A percentile compares a stretch with the other conserved stretches of the same genome.
Conservation (phyloP, 352 stramenopile genomes). For the Plasmopara viticola region DNA sequence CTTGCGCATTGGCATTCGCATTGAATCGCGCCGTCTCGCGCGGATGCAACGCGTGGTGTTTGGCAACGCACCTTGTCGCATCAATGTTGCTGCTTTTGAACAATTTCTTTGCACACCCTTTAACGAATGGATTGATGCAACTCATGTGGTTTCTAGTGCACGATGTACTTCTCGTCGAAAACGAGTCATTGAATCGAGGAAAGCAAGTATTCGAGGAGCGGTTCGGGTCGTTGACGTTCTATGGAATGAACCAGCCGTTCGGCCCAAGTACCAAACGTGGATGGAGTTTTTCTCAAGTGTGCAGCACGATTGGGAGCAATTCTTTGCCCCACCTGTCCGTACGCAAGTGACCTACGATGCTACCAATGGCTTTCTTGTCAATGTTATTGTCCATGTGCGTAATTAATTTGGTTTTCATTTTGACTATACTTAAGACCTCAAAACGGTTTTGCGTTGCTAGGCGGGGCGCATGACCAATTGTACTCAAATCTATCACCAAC, state of each 20-base stretch:
- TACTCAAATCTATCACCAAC: slow-evolving; percentile 25
- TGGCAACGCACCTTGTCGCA: slow-evolving; percentile 25
- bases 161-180: slow-evolving; percentile 12
- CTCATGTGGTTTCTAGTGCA: background rate
- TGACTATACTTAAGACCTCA: background rate
- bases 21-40: slow-evolving; percentile 32
- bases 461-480: slow-evolving; percentile 29
- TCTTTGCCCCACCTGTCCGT: slow-evolving; percentile 35
- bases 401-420: background rate
- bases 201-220: slow-evolving; percentile 27
- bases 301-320: slow-evolving; percentile 27
- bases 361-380: slow-evolving; percentile 42
- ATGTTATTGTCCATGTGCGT: slow-evolving; percentile 52
- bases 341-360: slow-evolving; percentile 62
- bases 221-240: slow-evolving; percentile 85
- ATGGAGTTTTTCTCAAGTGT: slow-evolving; percentile 16
- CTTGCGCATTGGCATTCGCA: slow-evolving; percentile 27
- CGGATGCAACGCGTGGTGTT: slow-evolving; percentile 39
- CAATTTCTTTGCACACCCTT: slow-evolving; percentile 31
- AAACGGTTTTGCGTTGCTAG: slow-evolving; percentile 14
- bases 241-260: slow-evolving; percentile 67
- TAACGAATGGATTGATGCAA: slow-evolving; percentile 1
- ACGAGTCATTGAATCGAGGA: slow-evolving; percentile 71
- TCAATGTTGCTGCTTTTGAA: slow-evolving; percentile 59
- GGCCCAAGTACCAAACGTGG: slow-evolving; percentile 27